Conservation (phyloP, 345 rosid genomes). For the Gossypium arboreum region DNA sequence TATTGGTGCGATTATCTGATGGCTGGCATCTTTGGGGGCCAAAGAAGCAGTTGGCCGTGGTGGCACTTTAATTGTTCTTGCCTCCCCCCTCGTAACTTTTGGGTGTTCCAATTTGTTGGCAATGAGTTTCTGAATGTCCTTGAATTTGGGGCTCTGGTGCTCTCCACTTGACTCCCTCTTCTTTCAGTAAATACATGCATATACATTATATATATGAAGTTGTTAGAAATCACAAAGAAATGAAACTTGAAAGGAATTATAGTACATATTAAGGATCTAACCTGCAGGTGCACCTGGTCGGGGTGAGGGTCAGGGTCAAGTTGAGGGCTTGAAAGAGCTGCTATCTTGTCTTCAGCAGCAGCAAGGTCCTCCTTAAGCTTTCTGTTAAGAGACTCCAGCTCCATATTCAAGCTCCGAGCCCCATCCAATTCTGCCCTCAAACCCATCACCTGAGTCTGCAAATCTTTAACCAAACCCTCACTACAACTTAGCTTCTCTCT, state of each 20-base stretch:
- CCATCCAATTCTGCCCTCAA: constrained; percentile 58
- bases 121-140: constrained; percentile 69
- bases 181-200: not conserved
- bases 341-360: constrained; percentile 58
- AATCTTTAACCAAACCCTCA: constrained; percentile 54
- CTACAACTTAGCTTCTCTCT: constrained; percentile 46
- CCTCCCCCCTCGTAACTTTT: constrained; percentile 36
- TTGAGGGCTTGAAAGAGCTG: constrained; percentile 35
- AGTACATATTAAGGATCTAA: not conserved
- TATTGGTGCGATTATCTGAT: constrained; percentile 25
- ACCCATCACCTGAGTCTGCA: constrained; percentile 48
- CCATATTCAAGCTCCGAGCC: constrained; percentile 45
- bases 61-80: constrained; percentile 26
- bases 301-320: constrained; percentile 13
- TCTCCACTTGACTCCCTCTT: constrained; percentile 44
- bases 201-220: not conserved
- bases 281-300: constrained; percentile 30
- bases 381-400: constrained; percentile 47
- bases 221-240: constrained; percentile 1
- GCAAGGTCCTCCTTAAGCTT: constrained; percentile 60
- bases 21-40: constrained; percentile 23
- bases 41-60: constrained; percentile 26
- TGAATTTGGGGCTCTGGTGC: constrained; percentile 47
- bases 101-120: constrained; percentile 62
- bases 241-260: constrained; percentile 4